Conservation (phyloP, 306 rosid species). For the Urtica urens region DNA sequence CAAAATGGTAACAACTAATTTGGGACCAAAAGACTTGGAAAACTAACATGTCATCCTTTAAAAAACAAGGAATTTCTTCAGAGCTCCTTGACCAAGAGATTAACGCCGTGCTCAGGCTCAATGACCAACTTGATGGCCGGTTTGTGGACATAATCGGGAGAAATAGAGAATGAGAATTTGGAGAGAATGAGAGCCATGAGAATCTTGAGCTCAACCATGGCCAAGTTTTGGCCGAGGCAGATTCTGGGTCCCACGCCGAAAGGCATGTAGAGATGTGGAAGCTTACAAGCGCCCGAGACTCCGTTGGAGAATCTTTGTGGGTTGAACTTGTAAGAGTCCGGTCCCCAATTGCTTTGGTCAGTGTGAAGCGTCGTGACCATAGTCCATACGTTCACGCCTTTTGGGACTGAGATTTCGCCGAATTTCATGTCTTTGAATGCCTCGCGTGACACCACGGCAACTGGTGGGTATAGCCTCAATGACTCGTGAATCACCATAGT, state of each 20-base stretch:
- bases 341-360: conserved; percentile 14
- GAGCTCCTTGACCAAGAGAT: conserved; percentile 26
- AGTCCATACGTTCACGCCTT: conserved; percentile 19
- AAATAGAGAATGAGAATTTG: conserved; percentile 28
- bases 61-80: conserved; percentile 7
- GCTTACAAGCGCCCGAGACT: conserved; percentile 14
- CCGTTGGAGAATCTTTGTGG: conserved; percentile 17
- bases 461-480: conserved; percentile 18
- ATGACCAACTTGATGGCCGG: conserved; percentile 22
- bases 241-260: conserved; percentile 17
- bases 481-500: conserved; percentile 20
- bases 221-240: conserved; percentile 15
- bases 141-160: conserved; percentile 27
- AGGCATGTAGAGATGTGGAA: conserved; percentile 21
- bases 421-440: conserved; percentile 15
- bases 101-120: conserved; percentile 33
- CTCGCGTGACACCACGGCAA: conserved; percentile 16
- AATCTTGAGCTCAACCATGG: conserved; percentile 16
- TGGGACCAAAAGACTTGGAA: too few relatives aligned
- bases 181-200: conserved; percentile 26
- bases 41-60: too few relatives aligned
- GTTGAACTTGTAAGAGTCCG: conserved; percentile 13
- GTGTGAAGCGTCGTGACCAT: conserved; percentile 3
- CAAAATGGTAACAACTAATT: too few relatives aligned
- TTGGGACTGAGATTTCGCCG: conserved; percentile 6